Percentiles rank a stretch among this genome's conserved stretches.
phyloP scores from a whole-genome alignment of 1,284 basidiomycete species.

The Apiotrichum mycotoxinovorans region DNA sequence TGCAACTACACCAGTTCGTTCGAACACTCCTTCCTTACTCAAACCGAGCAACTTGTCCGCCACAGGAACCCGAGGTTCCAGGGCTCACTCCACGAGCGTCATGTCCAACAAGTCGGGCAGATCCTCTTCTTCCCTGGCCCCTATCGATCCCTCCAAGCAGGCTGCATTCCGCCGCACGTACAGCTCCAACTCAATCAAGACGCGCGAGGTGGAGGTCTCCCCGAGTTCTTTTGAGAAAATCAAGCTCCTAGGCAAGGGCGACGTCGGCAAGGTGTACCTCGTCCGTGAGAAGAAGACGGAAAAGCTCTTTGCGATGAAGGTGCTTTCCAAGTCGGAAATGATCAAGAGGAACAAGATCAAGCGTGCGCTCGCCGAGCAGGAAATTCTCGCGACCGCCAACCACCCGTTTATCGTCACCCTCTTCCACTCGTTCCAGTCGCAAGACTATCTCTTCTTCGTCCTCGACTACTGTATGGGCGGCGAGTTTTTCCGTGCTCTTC shows the following conservation, averaged over 20 bases:
- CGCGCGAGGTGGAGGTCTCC: conserved; percentile 81
- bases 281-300: conserved; percentile 92
- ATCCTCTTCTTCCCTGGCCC: neutral
- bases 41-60: conserved; percentile 47
- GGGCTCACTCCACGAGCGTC: conserved; percentile 27
- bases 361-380: conserved; percentile 90
- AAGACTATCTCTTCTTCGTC: conserved; percentile 93
- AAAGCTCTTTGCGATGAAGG: conserved; percentile 96
- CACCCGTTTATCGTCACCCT: conserved; percentile 97
- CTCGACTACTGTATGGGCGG: conserved; percentile 99
- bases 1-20: conserved; percentile 53
- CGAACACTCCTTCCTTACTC: conserved; percentile 39
- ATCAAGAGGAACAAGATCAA: conserved; percentile 98
- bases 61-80: conserved; percentile 28
- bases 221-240: conserved; percentile 90
- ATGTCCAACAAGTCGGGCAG: conserved; percentile 6
- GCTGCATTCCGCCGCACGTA: conserved; percentile 88
- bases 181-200: conserved; percentile 96
- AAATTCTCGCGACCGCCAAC: conserved; percentile 91
- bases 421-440: conserved; percentile 97
- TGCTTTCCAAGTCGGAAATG: conserved; percentile 96
- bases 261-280: conserved; percentile 93
- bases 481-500: conserved; percentile 96
- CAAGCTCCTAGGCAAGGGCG: conserved; percentile 91
- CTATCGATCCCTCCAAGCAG: conserved; percentile 30